phyloP scores from a whole-genome alignment of 371 early-diverging fungal genomes.

The Mortierella sp. region DNA sequence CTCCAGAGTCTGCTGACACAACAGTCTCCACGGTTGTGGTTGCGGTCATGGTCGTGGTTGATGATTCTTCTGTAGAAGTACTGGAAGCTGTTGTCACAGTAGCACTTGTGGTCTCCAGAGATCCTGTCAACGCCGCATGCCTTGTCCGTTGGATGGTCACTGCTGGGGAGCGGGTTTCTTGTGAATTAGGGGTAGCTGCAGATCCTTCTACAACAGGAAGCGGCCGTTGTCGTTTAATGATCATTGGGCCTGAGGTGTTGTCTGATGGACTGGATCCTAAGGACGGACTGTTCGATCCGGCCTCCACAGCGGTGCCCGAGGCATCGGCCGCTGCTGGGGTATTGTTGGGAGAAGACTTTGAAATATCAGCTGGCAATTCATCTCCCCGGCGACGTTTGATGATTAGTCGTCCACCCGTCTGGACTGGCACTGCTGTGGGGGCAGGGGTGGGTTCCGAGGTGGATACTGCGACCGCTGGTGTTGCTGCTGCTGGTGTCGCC shows the following conservation, averaged over 20 bases:
- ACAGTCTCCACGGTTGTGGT: neutral
- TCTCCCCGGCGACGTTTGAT: constrained; percentile 46
- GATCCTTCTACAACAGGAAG: constrained; percentile 30
- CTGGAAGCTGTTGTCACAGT: neutral
- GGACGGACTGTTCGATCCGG: constrained; percentile 18
- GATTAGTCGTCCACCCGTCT: constrained; percentile 14
- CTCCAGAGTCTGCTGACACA: neutral
- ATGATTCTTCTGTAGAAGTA: neutral
- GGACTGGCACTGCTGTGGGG: constrained; percentile 5
- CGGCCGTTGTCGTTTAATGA: constrained; percentile 43
- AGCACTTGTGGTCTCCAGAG: neutral
- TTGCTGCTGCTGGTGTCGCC: neutral
- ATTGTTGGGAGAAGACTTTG: neutral
- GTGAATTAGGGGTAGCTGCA: neutral
- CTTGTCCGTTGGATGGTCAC: constrained; percentile 25
- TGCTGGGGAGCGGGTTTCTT: constrained; percentile 7
- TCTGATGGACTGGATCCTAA: constrained; percentile 5
- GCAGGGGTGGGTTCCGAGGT: constrained; percentile 6
- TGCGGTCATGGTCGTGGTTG: neutral
- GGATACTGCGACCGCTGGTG: neutral
- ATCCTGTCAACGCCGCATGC: constrained; percentile 11
- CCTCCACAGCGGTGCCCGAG: neutral
- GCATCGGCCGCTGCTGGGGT: constrained; percentile 6
- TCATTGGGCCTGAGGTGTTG: constrained; percentile 5
- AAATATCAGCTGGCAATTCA: constrained; percentile 23